A percentile compares a stretch with the other conserved stretches of the same genome.
Evolutionary conservation across 345 rosid genomes (phyloP).

Genomic region (Camelina laxa): DNA sequence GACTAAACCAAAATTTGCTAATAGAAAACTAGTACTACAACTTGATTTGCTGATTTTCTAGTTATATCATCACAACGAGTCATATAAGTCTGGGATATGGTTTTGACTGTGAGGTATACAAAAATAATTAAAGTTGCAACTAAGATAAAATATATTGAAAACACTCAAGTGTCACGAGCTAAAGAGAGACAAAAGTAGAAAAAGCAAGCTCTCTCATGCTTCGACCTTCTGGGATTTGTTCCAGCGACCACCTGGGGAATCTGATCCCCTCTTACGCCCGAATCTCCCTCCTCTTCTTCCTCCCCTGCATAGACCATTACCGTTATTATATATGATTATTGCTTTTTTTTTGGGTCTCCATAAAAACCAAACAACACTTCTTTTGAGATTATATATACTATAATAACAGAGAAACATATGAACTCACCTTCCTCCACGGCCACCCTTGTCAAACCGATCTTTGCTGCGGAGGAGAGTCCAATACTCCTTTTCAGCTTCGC

Average conservation of each 20-base stretch:
- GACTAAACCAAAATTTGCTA: constrained; percentile 25
- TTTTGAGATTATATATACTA: background rate
- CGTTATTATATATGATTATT: background rate
- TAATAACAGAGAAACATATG: background rate
- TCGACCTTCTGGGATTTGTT: constrained; percentile 66
- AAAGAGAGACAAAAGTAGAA: background rate
- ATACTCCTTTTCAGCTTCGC: constrained; percentile 85
- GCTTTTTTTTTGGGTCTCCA: background rate
- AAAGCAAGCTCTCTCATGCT: constrained; percentile 26
- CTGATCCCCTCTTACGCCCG: constrained; percentile 55
- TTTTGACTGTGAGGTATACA: constrained; percentile 12
- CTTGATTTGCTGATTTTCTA: constrained; percentile 9
- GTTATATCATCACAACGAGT: constrained; percentile 26
- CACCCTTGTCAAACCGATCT: constrained; percentile 61
- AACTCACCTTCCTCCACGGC: constrained; percentile 79
- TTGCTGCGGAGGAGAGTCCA: constrained; percentile 73
- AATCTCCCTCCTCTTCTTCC: constrained; percentile 81
- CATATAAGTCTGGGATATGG: background rate
- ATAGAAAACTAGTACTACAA: background rate
- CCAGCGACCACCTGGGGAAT: constrained; percentile 57
- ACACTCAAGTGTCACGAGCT: constrained; percentile 28
- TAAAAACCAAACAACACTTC: background rate
- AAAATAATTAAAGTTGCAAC: constrained; percentile 7
- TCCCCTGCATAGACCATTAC: constrained; percentile 57
- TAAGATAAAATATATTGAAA: constrained; percentile 13